Conservation (phyloP, 1,139 yeast species). For the Oligophagozyma castellii region DNA sequence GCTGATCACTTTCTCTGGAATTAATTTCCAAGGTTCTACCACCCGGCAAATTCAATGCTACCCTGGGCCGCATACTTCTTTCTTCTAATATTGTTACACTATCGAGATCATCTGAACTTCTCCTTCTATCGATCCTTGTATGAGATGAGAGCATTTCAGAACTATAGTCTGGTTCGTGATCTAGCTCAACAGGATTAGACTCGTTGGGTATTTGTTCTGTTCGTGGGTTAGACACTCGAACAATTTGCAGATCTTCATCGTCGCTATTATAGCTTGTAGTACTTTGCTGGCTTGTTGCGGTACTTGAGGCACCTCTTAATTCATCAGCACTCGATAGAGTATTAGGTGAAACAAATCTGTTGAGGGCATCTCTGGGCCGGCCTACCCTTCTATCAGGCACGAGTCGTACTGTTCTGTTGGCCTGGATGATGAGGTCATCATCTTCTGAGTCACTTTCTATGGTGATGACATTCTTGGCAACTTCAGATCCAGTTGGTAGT, state of each 20-base stretch:
- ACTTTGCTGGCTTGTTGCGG: slow-evolving; percentile 1
- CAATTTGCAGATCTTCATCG: slow-evolving; percentile 15
- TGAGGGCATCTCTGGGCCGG: slow-evolving; percentile 11
- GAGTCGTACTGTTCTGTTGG: slow-evolving; percentile 7
- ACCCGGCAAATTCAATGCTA: slow-evolving; percentile 19
- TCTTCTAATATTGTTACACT: slow-evolving; percentile 19
- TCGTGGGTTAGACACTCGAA: slow-evolving; percentile 8
- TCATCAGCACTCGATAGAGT: neutral
- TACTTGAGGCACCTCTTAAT: neutral
- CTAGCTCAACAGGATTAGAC: slow-evolving; percentile 17
- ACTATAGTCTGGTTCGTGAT: slow-evolving; percentile 7
- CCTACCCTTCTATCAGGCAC: slow-evolving; percentile 9
- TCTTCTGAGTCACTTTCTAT: slow-evolving; percentile 21
- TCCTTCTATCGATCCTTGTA: slow-evolving; percentile 1
- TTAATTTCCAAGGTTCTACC: slow-evolving; percentile 14
- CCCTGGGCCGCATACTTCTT: slow-evolving; percentile 12
- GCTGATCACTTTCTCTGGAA: slow-evolving; percentile 15
- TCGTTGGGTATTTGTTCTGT: slow-evolving; percentile 9
- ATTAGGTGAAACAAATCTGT: slow-evolving; percentile 10
- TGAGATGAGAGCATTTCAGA: slow-evolving; percentile 1
- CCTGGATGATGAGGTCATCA: slow-evolving; percentile 8
- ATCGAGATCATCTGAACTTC: slow-evolving; percentile 11
- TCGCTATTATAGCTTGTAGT: slow-evolving; percentile 4
- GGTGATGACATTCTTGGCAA: slow-evolving; percentile 13
- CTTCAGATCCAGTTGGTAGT: too few species aligned